A percentile compares a stretch with the other conserved stretches of the same genome.
Evolutionary conservation across 2,329 filamentous ascomycete genomes (phyloP).

Genomic region (Ilyonectria destructans): DNA sequence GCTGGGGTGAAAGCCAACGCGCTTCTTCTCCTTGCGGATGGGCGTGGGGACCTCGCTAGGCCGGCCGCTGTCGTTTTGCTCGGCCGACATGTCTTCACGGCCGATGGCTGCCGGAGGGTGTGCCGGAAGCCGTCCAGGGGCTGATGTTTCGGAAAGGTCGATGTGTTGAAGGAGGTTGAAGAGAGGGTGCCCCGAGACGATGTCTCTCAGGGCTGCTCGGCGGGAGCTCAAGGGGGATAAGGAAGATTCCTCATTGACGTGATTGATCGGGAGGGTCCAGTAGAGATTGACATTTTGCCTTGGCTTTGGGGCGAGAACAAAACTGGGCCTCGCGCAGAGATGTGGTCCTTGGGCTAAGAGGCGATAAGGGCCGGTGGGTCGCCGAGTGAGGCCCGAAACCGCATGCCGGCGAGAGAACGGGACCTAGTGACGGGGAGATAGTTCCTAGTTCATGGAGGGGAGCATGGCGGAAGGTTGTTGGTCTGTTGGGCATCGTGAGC

Average conservation of each 20-base stretch:
- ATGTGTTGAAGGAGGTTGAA: conserved; percentile 26
- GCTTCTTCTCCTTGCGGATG: conserved; percentile 59
- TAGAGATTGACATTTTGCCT: conserved; percentile 38
- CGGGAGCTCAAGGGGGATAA: conserved; percentile 34
- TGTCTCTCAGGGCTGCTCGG: conserved; percentile 38
- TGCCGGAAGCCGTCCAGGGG: background rate
- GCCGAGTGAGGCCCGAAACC: conserved; percentile 52
- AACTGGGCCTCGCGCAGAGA: conserved; percentile 46
- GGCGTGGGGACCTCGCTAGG: conserved; percentile 52
- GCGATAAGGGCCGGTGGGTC: conserved; percentile 52
- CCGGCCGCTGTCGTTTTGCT: conserved; percentile 49
- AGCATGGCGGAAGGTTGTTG: conserved; percentile 10
- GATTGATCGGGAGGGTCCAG: conserved; percentile 36
- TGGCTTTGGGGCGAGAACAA: conserved; percentile 46
- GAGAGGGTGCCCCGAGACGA: conserved; percentile 35
- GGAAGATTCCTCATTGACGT: conserved; percentile 40
- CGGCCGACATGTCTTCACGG: conserved; percentile 41
- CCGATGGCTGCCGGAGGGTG: conserved; percentile 14
- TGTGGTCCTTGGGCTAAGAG: conserved; percentile 35
- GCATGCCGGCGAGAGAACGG: conserved; percentile 34
- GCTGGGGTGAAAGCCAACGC: conserved; percentile 57
- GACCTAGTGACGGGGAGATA: conserved; percentile 5
- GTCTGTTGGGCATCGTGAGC: conserved; percentile 13
- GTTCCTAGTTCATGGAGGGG: conserved; percentile 6
- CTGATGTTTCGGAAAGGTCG: conserved; percentile 1